Conservation (phyloP, 768 basidiomycete species). For the Pleurotus djamor region DNA sequence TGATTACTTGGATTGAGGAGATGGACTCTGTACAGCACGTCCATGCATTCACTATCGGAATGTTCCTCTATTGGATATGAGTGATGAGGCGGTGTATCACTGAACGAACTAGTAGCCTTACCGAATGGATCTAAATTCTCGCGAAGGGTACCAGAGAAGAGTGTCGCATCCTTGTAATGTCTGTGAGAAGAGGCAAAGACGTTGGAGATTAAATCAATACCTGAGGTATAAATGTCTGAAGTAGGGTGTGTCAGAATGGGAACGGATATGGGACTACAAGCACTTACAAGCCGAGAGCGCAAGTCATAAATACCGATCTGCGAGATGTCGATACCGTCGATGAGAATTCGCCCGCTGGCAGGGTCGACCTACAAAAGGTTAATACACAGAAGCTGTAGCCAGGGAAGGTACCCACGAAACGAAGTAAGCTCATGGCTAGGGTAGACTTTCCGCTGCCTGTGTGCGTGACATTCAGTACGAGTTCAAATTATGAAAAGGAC, state of each 20-base stretch:
- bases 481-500: neutral
- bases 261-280: neutral
- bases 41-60: slow-evolving; percentile 74
- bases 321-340: slow-evolving; percentile 89
- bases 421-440: slow-evolving; percentile 80
- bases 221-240: slow-evolving; percentile 79
- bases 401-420: slow-evolving; percentile 56
- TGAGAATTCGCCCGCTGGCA: slow-evolving; percentile 65
- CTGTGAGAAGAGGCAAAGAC: neutral
- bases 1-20: slow-evolving; percentile 56
- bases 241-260: slow-evolving; percentile 3
- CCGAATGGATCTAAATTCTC: slow-evolving; percentile 77
- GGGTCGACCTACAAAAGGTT: slow-evolving; percentile 61
- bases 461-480: neutral
- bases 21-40: slow-evolving; percentile 80
- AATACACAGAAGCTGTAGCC: neutral
- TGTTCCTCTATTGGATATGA: slow-evolving; percentile 53
- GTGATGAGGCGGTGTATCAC: neutral
- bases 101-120: slow-evolving; percentile 17
- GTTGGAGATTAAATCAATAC: slow-evolving; percentile 25
- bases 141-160: slow-evolving; percentile 79
- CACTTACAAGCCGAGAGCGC: slow-evolving; percentile 66
- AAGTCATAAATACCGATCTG: slow-evolving; percentile 84
- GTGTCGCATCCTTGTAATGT: slow-evolving; percentile 50
- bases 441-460: slow-evolving; percentile 79